Base-by-base conservation (phyloP, 1,139 yeast species). In the Starmera stellimalicola region DNA sequence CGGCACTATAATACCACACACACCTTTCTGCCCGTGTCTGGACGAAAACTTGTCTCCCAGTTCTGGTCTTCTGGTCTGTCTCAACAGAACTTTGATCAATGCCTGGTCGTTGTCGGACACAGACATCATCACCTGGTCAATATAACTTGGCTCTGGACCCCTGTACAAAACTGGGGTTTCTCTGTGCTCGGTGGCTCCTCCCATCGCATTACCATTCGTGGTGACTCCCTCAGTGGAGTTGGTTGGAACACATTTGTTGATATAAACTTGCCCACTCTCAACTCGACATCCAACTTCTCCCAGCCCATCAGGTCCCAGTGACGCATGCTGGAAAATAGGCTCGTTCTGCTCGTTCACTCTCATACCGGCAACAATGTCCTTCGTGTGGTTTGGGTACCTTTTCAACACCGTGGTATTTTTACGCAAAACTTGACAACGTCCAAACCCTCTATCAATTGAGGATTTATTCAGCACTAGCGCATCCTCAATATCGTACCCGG, bases 401-500 rank as follows among this genome's bases (percentile, higher is more conserved):
- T 91, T 91, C 48, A 91, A 65, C 17, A 81, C 77, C 6, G 94
- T 78, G 2, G 97, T 88, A 41, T 87, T 87, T 59, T 91, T 91
- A 53, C 94, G 73, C 45, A 94, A 72, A n/a, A 88, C 95, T 61
- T 91, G 98, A 65, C 98, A 91, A 50, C 99, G 77, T 31, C 99
- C 98, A 58, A 87, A 91, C 2, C 99, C 99, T 55, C 98, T 73
- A 55, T 91, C 99, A 38, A 93, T 70, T 1, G 95, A 84, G 1
- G 96, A 68, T 57, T 91, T 91, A 60, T 91, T 91, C 47, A 91
- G 65, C 12, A 91, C 97, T 51, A 91, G 69, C 5, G 99, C 98
- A 77, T 91, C 99, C 63, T 91, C 99, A 58, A 93, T 93, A 82
- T 91, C 98, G 55, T 91, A 91, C 41, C 99, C 99, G 0, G 97